Evolutionary conservation across 2,329 filamentous ascomycete genomes (phyloP).

Genomic region (Orbilia brochopaga): DNA sequence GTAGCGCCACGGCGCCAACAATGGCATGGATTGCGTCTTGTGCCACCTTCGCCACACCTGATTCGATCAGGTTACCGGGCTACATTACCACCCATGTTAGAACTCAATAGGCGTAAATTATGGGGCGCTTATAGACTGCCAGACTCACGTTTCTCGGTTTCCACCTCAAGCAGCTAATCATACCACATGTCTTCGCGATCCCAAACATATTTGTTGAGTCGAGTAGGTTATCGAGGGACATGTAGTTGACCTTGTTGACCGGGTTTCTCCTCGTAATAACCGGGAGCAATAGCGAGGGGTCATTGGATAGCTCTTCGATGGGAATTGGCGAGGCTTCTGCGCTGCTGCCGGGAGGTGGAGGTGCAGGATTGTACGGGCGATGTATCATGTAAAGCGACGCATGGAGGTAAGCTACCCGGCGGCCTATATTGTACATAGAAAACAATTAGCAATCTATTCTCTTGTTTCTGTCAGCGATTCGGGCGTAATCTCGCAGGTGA

Average conservation of each 20-base stretch:
- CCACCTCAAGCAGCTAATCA: conserved; percentile 83
- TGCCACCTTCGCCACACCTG: conserved; percentile 76
- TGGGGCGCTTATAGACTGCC: conserved; percentile 49
- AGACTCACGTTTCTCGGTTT: conserved; percentile 74
- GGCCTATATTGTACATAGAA: conserved; percentile 24
- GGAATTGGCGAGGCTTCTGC: conserved; percentile 53
- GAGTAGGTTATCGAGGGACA: conserved; percentile 68
- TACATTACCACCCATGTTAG: conserved; percentile 55
- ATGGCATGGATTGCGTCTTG: conserved; percentile 82
- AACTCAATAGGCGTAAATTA: neutral
- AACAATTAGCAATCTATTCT: conserved; percentile 47
- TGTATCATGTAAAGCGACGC: conserved; percentile 43
- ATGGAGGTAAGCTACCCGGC: conserved; percentile 48
- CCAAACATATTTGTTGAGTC: conserved; percentile 70
- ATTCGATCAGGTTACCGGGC: conserved; percentile 72
- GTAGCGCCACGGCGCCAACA: conserved; percentile 84
- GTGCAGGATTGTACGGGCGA: conserved; percentile 9
- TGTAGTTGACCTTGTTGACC: conserved; percentile 68
- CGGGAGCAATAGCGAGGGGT: conserved; percentile 72
- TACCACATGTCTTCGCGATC: conserved; percentile 72
- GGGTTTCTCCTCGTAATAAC: conserved; percentile 64
- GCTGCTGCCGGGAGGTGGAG: neutral
- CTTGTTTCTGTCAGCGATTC: conserved; percentile 11
- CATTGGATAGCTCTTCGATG: conserved; percentile 61
- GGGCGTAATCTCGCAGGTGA: neutral